phyloP scores from a whole-genome alignment of 352 stramenopile genomes.

The Phytopythium mirpurense region DNA sequence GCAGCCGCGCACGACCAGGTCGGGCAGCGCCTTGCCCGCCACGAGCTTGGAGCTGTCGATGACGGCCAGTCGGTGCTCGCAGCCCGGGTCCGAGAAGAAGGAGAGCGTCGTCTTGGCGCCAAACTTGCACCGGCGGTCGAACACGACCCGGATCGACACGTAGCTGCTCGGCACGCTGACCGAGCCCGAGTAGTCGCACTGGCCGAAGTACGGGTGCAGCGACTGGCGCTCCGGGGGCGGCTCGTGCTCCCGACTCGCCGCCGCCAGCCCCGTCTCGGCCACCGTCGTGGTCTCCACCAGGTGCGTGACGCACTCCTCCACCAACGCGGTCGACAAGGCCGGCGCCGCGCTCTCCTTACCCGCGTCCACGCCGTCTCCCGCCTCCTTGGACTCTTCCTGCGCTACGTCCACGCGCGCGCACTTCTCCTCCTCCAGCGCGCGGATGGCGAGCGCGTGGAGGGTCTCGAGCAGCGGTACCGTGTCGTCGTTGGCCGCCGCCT shows the following conservation, averaged over 20 bases:
- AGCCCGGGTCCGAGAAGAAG: conserved; percentile 72
- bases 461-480: conserved; percentile 3
- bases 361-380: conserved; percentile 16
- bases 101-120: conserved; percentile 61
- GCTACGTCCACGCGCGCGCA: no score
- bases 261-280: conserved; percentile 16
- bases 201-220: conserved; percentile 81
- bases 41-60: conserved; percentile 44
- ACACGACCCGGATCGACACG: conserved; percentile 69
- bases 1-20: conserved; percentile 67
- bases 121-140: conserved; percentile 74
- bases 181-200: conserved; percentile 68
- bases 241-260: conserved; percentile 20
- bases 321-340: conserved; percentile 62
- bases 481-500: background rate
- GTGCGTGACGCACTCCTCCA: conserved; percentile 83
- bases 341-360: conserved; percentile 7
- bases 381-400: conserved; percentile 1
- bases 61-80: conserved; percentile 41
- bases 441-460: conserved; percentile 1
- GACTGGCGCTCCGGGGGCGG: conserved; percentile 81
- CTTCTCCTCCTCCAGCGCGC: conserved; percentile 3
- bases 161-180: conserved; percentile 45
- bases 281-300: conserved; percentile 79
- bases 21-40: conserved; percentile 32